Evolutionary conservation across 768 basidiomycete genomes (phyloP).

Genomic region (Pisolithus microcarpus): DNA sequence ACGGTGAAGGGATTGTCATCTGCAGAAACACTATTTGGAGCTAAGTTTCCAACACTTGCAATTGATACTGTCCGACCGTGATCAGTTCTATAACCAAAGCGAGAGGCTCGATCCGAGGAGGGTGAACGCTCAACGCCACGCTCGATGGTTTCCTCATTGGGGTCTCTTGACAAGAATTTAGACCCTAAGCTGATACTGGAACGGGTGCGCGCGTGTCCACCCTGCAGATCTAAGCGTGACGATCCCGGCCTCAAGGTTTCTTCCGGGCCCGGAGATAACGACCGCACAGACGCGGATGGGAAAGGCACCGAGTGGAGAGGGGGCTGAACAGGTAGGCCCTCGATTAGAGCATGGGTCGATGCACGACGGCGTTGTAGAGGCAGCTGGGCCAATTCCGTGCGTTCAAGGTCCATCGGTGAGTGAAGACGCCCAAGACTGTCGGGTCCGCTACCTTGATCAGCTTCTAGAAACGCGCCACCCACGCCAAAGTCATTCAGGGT

Average conservation of each 20-base stretch:
- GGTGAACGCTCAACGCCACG: slow-evolving; percentile 19
- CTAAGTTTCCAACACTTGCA: slow-evolving; percentile 38
- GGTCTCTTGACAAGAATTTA: slow-evolving; percentile 35
- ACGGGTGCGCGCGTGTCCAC: slow-evolving; percentile 36
- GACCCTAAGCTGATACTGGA: slow-evolving; percentile 50
- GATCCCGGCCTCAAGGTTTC: slow-evolving; percentile 30
- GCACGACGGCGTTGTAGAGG: slow-evolving; percentile 43
- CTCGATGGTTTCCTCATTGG: slow-evolving; percentile 27
- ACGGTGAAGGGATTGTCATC: slow-evolving; percentile 63
- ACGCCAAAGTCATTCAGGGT: slow-evolving; percentile 47
- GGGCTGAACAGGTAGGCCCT: slow-evolving; percentile 32
- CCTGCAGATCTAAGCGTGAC: slow-evolving; percentile 27
- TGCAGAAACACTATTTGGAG: slow-evolving; percentile 27
- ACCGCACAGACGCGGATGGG: slow-evolving; percentile 47
- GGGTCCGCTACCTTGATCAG: slow-evolving; percentile 18
- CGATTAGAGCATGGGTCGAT: slow-evolving; percentile 43
- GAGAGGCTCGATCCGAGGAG: slow-evolving; percentile 34
- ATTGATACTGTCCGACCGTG: slow-evolving; percentile 36
- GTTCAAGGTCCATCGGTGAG: slow-evolving; percentile 52
- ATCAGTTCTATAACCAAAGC: slow-evolving; percentile 36
- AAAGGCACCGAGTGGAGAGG: slow-evolving; percentile 56
- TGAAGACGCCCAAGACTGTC: slow-evolving; percentile 40
- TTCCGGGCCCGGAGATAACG: slow-evolving; percentile 41
- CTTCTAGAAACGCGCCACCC: slow-evolving; percentile 42
- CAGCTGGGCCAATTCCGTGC: slow-evolving; percentile 35